Evolutionary conservation across 805 yeast species (phyloP).

Genomic region (Zygosaccharomyces gambellarensis): DNA sequence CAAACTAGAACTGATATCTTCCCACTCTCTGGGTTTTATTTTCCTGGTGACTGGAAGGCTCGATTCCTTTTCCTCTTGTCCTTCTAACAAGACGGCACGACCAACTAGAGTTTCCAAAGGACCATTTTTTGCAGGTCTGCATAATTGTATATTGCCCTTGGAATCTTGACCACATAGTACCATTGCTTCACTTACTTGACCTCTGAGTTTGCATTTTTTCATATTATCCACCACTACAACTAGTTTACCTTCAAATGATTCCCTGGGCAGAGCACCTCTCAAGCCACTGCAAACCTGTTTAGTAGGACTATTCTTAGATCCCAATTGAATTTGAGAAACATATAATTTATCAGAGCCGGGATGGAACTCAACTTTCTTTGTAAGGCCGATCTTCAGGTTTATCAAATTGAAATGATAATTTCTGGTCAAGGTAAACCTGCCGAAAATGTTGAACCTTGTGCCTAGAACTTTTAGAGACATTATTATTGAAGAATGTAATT

Average conservation of each 20-base stretch:
- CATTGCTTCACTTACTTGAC: conserved; percentile 61
- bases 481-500: neutral
- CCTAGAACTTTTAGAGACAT: neutral
- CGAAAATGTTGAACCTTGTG: neutral
- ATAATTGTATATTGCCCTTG: conserved; percentile 16
- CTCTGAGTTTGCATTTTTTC: conserved; percentile 60
- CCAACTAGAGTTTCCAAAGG: conserved; percentile 8
- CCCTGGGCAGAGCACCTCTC: conserved; percentile 40
- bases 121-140: conserved; percentile 11
- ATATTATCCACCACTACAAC: conserved; percentile 56
- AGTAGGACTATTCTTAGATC: conserved; percentile 3
- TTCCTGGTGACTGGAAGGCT: conserved; percentile 12
- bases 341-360: conserved; percentile 56
- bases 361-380: conserved; percentile 44
- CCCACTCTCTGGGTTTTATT: conserved; percentile 22
- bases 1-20: conserved; percentile 19
- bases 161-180: conserved; percentile 50
- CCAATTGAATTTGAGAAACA: conserved; percentile 46
- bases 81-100: conserved; percentile 12
- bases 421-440: neutral
- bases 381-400: conserved; percentile 45
- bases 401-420: conserved; percentile 19
- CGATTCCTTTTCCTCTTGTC: neutral
- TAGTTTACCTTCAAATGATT: conserved; percentile 35
- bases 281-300: conserved; percentile 56